Evolutionary conservation across 2,329 filamentous ascomycete genomes (phyloP), one percentile per base, ranked within the genome.

Genomic region (Aspergillus costaricaensis): DNA sequence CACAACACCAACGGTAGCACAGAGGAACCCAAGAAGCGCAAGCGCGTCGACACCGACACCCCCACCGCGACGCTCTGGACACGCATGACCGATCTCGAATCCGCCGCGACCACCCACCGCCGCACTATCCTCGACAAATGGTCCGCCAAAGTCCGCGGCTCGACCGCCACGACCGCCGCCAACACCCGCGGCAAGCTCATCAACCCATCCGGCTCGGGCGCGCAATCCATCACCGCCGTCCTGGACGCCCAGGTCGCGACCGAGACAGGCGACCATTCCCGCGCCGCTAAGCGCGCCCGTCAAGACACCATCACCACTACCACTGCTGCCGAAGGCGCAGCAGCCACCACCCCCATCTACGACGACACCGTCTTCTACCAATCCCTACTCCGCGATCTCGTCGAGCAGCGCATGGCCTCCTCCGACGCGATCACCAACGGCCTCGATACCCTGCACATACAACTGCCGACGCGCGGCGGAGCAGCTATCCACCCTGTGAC

Each of bases 291-390:
- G 55, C 74, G 74, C 48, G 65, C 69, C 5, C 74, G 74, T 9
- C 67, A 60, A 17, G 36, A 57, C 3, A 27, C 62, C 23, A 19
- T 27, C 19, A 19, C 19, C 48, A 17, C 48, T 3, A 17, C 48
- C 7, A 4, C 49, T 32, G 4, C 49, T 10, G 36, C 49, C 30
- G 36, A 39, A 3, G 49, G 27, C 8, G 27, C 9, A 30, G 27
- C 9, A 30, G 12, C 32, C 12, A 36, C 32, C 3, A 36, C 32
- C 12, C 69, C 74, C 76, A 87, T 96, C 67, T 99, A 95, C 79
- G 94, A 98, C 73, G 95, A 99, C 69, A 91, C 91, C 10, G 88
- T 96, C 73, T 97, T 98, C 76, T 99, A 99, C 79, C 92, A 96
- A 74, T 81, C 95, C 14, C 85, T 99, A 2, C 86, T 99, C 27